Percentiles rank a stretch among this genome's conserved stretches.
These are phyloP conservation scores for Citeromyces nyonsensis DNA, from an alignment of 805 yeast species.

Conservation along the genomic window DNA sequence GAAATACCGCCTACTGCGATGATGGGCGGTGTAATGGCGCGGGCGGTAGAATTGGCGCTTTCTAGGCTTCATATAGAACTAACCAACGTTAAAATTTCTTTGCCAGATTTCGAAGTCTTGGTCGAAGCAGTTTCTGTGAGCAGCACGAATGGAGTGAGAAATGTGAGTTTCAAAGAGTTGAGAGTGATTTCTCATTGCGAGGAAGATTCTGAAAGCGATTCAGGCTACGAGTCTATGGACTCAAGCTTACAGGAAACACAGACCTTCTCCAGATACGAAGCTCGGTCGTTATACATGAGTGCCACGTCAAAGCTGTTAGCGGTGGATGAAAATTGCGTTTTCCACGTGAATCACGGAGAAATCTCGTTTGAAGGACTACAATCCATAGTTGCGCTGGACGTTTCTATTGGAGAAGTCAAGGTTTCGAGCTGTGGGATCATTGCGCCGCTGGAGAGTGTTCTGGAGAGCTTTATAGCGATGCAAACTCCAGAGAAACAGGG, in stretches of 20 bases:
- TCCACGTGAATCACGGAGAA: slow-evolving; percentile 18
- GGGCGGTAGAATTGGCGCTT: slow-evolving; percentile 53
- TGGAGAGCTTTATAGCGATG: slow-evolving; percentile 20
- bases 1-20: slow-evolving; percentile 14
- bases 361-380: slow-evolving; percentile 32
- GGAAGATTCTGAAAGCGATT: slow-evolving; percentile 5
- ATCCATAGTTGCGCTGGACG: slow-evolving; percentile 15
- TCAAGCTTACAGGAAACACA: slow-evolving; percentile 4
- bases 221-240: slow-evolving; percentile 10
- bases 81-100: slow-evolving; percentile 25
- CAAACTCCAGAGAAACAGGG: not conserved
- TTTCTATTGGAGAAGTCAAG: slow-evolving; percentile 23
- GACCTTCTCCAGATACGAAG: slow-evolving; percentile 47
- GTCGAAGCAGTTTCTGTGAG: slow-evolving; percentile 16
- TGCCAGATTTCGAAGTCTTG: slow-evolving; percentile 19
- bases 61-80: slow-evolving; percentile 41
- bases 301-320: slow-evolving; percentile 43
- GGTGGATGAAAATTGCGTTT: not conserved
- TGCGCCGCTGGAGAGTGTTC: slow-evolving; percentile 18
- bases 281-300: slow-evolving; percentile 68
- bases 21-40: slow-evolving; percentile 39
- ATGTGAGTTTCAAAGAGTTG: slow-evolving; percentile 17
- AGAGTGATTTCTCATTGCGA: slow-evolving; percentile 17
- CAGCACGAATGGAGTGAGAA: slow-evolving; percentile 31
- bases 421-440: slow-evolving; percentile 27